These are phyloP conservation scores for Haplosporangium gracile DNA, from an alignment of 192 early-diverging fungal species.

Conservation along the genomic window DNA sequence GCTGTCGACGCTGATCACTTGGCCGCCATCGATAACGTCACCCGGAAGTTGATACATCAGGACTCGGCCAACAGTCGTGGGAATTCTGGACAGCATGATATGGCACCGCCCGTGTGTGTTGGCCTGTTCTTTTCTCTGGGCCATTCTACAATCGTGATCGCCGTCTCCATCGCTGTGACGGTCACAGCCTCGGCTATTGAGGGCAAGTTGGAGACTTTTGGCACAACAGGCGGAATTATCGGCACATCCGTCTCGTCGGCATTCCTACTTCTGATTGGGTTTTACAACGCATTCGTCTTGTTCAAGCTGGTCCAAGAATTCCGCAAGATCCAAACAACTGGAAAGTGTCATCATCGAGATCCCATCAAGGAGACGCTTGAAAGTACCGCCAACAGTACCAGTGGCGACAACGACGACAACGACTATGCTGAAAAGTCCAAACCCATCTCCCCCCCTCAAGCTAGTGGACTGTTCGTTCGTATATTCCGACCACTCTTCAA, in stretches of 20 bases:
- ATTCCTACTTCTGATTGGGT: slow-evolving; percentile 75
- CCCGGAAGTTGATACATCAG: slow-evolving; percentile 67
- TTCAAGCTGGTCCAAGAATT: slow-evolving; percentile 40
- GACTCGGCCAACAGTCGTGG: not conserved
- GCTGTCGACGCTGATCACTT: slow-evolving; percentile 79
- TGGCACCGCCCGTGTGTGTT: slow-evolving; percentile 66
- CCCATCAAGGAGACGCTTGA: slow-evolving; percentile 16
- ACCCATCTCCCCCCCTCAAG: not conserved
- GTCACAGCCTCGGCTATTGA: slow-evolving; percentile 60
- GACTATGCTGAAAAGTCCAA: no score
- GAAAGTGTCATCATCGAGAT: slow-evolving; percentile 24
- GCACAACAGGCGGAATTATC: slow-evolving; percentile 63
- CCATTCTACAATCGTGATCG: slow-evolving; percentile 78
- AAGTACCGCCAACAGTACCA: no score
- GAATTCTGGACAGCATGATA: not conserved
- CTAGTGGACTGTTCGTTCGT: slow-evolving; percentile 57
- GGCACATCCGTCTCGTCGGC: slow-evolving; percentile 70
- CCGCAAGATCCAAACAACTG: not conserved
- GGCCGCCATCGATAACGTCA: slow-evolving; percentile 82
- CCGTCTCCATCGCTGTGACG: slow-evolving; percentile 61
- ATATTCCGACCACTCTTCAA: slow-evolving; percentile 66
- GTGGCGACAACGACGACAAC: no score
- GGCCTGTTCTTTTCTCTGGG: slow-evolving; percentile 79
- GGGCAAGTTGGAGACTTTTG: slow-evolving; percentile 59
- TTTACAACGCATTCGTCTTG: no score